Percentiles rank a stretch among this genome's conserved stretches.
These are phyloP conservation scores for Phanerodontia chrysosporium DNA, from an alignment of 768 basidiomycete genomes.

Conservation along the genomic window DNA sequence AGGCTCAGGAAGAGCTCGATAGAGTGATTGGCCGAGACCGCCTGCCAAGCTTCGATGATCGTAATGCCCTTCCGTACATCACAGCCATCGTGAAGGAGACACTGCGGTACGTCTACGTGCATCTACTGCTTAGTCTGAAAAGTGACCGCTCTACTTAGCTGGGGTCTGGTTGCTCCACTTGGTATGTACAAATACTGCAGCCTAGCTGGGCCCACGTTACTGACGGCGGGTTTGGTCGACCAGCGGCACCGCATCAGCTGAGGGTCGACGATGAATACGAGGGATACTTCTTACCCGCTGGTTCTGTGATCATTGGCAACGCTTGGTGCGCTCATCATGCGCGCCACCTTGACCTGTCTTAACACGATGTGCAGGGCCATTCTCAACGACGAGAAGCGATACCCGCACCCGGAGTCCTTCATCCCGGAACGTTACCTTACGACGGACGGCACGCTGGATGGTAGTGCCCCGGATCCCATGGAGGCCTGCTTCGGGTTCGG, in stretches of 20 bases:
- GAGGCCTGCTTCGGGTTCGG: constrained; percentile 8
- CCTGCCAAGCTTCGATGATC: constrained; percentile 20
- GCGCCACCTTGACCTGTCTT: not conserved
- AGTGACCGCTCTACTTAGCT: not conserved
- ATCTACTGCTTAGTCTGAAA: not conserved
- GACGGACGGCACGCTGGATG: not conserved
- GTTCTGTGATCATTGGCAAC: not conserved
- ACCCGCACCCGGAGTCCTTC: constrained; percentile 2
- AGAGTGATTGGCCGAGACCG: constrained; percentile 18
- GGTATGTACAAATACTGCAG: not conserved
- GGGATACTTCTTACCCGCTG: not conserved
- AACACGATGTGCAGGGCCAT: not conserved
- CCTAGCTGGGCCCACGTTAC: too few species aligned
- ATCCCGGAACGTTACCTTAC: constrained; percentile 1
- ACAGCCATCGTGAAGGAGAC: constrained; percentile 21
- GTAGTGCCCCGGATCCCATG: not conserved
- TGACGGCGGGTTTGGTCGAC: too few species aligned
- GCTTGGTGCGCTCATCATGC: not conserved
- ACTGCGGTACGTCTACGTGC: constrained; percentile 16
- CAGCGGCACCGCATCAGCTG: not conserved
- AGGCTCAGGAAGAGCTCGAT: constrained; percentile 13
- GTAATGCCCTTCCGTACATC: constrained; percentile 22
- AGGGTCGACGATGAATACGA: constrained; percentile 2
- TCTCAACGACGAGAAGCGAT: not conserved
- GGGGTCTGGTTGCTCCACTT: not conserved